Percentiles rank a stretch among this genome's conserved stretches.
Evolutionary conservation across 495 filamentous ascomycete genomes (phyloP).

Genomic region (Polyplosphaeria fusca): DNA sequence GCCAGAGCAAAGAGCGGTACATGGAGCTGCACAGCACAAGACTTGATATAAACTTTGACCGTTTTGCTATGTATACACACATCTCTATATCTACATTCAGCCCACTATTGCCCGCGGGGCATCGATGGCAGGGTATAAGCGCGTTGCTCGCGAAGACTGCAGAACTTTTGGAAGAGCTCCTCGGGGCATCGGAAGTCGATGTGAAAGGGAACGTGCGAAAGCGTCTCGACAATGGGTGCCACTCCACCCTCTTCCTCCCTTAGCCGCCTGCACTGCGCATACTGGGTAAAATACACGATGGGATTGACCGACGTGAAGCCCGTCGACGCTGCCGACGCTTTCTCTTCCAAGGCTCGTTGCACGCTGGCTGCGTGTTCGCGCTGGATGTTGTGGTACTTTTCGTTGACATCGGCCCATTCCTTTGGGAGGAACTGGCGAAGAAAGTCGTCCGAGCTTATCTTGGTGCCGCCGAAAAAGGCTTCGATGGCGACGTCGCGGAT

Average conservation of each 20-base stretch:
- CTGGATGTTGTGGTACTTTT: constrained; percentile 24
- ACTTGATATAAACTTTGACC: no score
- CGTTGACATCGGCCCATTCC: constrained; percentile 29
- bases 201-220: constrained; percentile 26
- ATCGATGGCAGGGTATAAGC: not conserved
- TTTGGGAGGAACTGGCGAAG: constrained; percentile 18
- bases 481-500: constrained; percentile 24
- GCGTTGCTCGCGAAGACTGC: not conserved
- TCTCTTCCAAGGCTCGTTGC: constrained; percentile 24
- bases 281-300: constrained; percentile 22
- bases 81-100: not conserved
- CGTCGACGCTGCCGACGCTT: not conserved
- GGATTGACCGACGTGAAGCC: constrained; percentile 11
- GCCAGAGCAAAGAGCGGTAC: no score
- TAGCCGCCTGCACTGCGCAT: constrained; percentile 16
- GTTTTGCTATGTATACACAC: not conserved
- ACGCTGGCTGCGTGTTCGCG: constrained; percentile 18
- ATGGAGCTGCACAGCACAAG: no score
- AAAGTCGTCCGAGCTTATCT: constrained; percentile 9
- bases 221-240: constrained; percentile 3
- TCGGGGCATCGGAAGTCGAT: constrained; percentile 33
- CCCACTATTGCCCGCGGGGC: not conserved
- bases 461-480: constrained; percentile 20
- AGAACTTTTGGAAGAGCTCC: constrained; percentile 19
- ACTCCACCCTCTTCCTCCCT: constrained; percentile 1